Conservation (phyloP, 2,329 filamentous ascomycete species). For the Talaromyces sp. region DNA sequence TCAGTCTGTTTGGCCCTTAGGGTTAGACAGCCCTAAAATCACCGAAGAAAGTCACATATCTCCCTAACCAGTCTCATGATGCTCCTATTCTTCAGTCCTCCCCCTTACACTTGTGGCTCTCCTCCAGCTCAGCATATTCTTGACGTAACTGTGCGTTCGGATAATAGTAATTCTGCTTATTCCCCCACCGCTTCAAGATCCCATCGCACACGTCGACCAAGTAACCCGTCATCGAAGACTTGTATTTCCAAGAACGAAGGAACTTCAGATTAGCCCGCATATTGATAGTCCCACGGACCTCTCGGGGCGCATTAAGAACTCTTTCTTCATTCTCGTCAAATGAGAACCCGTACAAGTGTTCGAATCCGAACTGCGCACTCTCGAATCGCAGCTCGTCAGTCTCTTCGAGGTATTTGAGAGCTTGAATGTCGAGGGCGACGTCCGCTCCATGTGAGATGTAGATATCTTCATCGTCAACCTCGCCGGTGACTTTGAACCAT, state of each 20-base stretch:
- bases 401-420: background rate
- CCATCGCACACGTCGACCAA: background rate
- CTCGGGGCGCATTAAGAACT: background rate
- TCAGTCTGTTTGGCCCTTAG: background rate
- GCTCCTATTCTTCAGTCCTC: background rate
- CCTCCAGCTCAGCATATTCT: background rate
- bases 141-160: background rate
- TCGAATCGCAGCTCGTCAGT: background rate
- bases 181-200: background rate
- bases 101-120: background rate
- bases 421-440: background rate
- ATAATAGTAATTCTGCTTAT: background rate
- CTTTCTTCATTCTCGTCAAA: background rate
- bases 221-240: background rate
- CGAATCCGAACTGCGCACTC: background rate
- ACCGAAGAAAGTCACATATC: no score
- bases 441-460: background rate
- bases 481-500: background rate
- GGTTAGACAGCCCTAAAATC: background rate
- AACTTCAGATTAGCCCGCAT: conserved; percentile 3
- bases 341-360: background rate
- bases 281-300: background rate
- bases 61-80: background rate
- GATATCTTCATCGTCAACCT: background rate
- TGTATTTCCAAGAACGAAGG: background rate